phyloP scores from a whole-genome alignment of 176 grass and related monocot genomes.

The Hsuehochloa calcarea region DNA sequence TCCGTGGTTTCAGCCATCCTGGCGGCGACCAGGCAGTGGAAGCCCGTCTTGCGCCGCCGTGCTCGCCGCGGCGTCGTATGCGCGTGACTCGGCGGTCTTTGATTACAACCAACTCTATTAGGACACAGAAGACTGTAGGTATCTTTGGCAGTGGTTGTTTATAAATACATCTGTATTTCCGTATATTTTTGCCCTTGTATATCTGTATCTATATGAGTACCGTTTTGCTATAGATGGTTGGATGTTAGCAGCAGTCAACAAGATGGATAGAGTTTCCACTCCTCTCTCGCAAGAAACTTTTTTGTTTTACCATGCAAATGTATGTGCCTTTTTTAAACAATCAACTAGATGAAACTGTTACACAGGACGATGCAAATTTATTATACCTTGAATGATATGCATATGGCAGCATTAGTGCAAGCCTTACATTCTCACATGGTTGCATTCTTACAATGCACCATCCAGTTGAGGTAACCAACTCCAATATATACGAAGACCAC shows the following conservation, averaged over 20 bases:
- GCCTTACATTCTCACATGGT: neutral
- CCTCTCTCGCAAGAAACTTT: too few species aligned
- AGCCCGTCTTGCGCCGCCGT: constrained; percentile 42
- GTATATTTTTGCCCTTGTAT: neutral
- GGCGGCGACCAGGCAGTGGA: constrained; percentile 43
- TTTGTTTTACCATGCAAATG: too few species aligned
- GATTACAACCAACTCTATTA: constrained; percentile 84
- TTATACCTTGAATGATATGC: neutral
- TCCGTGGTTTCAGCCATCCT: constrained; percentile 50
- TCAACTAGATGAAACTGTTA: too few species aligned
- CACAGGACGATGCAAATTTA: neutral
- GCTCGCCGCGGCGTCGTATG: constrained; percentile 50
- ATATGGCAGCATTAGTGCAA: too few species aligned
- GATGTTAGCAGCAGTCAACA: neutral
- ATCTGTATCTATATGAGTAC: constrained; percentile 1
- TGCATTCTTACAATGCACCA: neutral
- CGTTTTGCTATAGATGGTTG: neutral
- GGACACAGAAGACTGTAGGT: constrained; percentile 32
- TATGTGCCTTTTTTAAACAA: too few species aligned
- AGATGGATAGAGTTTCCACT: too few species aligned
- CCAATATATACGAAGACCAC: constrained; percentile 15
- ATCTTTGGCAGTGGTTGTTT: neutral
- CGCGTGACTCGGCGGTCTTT: constrained; percentile 51
- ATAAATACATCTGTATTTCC: neutral
- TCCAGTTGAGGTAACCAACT: neutral